Evolutionary conservation across 2,329 filamentous ascomycete genomes (phyloP).

Genomic region (Magnaporthiopsis incrustans): DNA sequence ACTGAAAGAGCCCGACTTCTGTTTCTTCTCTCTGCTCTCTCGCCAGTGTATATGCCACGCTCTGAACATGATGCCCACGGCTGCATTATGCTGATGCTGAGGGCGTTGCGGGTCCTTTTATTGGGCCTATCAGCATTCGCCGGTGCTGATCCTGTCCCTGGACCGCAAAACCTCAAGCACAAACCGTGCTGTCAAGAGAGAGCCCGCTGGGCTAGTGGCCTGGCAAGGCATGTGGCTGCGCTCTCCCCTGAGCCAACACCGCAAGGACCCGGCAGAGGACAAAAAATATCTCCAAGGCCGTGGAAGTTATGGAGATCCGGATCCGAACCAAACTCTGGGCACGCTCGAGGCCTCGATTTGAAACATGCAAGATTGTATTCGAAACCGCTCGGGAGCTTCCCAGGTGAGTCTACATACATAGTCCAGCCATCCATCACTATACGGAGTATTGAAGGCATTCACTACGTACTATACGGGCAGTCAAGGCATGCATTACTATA

Average conservation of each 20-base stretch:
- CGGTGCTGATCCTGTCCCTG: background rate
- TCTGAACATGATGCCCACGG: slow-evolving; percentile 14
- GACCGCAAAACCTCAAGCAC: background rate
- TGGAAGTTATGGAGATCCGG: background rate
- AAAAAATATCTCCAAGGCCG: too few species aligned
- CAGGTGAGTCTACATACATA: background rate
- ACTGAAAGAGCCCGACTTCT: background rate
- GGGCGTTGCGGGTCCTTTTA: slow-evolving; percentile 15
- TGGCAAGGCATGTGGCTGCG: background rate
- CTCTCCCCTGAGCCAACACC: too few species aligned
- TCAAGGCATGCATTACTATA: background rate
- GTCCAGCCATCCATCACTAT: background rate
- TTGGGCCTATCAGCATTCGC: slow-evolving; percentile 11
- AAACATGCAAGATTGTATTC: background rate
- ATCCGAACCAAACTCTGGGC: background rate
- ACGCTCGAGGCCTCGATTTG: background rate
- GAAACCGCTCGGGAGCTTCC: too few species aligned
- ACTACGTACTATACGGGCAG: too few species aligned
- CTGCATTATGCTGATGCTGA: slow-evolving; percentile 18
- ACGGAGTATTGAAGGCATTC: too few species aligned
- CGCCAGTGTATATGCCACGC: background rate
- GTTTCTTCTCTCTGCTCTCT: background rate
- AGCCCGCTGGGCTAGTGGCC: background rate
- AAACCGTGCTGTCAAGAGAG: background rate
- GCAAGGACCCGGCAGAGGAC: too few species aligned